phyloP scores from a whole-genome alignment of 75 land plant genomes.

The Pseudotsuga menziesii region DNA sequence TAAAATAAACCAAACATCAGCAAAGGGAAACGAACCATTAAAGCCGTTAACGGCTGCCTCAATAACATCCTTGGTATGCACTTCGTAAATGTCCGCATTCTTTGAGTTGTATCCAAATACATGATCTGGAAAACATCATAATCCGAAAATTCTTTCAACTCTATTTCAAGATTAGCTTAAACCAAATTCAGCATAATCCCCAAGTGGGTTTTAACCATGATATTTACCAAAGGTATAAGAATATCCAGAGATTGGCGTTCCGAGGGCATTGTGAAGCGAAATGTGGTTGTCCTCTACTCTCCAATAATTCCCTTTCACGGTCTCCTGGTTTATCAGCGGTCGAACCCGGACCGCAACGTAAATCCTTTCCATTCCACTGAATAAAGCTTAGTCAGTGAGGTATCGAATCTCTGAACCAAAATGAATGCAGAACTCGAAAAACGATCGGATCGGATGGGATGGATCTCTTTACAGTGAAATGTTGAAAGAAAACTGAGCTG shows the following conservation, averaged over 20 bases:
- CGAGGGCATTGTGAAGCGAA: constrained; percentile 59
- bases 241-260: constrained; percentile 60
- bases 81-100: constrained; percentile 65
- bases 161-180: background rate
- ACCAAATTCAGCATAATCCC: background rate
- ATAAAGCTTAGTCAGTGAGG: no score
- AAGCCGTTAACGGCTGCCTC: constrained; percentile 84
- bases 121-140: constrained; percentile 54
- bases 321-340: constrained; percentile 33
- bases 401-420: no score
- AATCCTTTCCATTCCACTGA: constrained; percentile 79
- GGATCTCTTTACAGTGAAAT: no score
- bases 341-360: constrained; percentile 88
- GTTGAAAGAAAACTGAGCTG: no score
- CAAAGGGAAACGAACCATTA: constrained; percentile 53
- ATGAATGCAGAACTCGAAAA: no score
- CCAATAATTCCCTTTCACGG: constrained; percentile 50
- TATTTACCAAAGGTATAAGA: constrained; percentile 75
- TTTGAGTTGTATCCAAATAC: constrained; percentile 62
- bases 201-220: background rate
- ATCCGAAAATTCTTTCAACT: background rate
- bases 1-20: background rate
- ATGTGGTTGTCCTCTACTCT: constrained; percentile 67
- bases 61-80: constrained; percentile 70
- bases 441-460: no score